These are phyloP conservation scores for Fusarium caatingaense DNA, from an alignment of 2,329 filamentous ascomycete genomes.

Conservation along the genomic window DNA sequence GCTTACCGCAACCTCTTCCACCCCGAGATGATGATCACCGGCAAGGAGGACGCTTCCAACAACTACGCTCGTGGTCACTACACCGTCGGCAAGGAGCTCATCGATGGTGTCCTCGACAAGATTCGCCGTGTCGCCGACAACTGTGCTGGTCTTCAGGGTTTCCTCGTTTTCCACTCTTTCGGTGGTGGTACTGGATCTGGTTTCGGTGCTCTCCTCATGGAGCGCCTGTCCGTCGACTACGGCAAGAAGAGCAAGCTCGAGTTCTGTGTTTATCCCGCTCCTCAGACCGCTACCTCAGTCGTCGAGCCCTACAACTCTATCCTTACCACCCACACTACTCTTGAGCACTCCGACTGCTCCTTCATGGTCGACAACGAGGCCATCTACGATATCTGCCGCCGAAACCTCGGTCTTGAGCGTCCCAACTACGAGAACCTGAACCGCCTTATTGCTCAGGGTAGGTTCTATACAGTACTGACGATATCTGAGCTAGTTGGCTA, in stretches of 20 bases:
- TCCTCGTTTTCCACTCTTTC: slow-evolving; percentile 99
- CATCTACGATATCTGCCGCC: slow-evolving; percentile 99
- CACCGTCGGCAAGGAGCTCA: slow-evolving; percentile 99
- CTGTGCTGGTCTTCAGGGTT: slow-evolving; percentile 97
- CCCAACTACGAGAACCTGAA: slow-evolving; percentile 99
- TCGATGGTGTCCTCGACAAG: slow-evolving; percentile 97
- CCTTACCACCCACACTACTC: slow-evolving; percentile 97
- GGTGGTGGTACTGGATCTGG: slow-evolving; percentile 98
- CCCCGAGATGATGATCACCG: slow-evolving; percentile 99
- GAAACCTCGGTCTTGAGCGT: slow-evolving; percentile 96
- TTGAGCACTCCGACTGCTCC: slow-evolving; percentile 99
- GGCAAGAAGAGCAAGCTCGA: slow-evolving; percentile 99
- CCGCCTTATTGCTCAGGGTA: slow-evolving; percentile 96
- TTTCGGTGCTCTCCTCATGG: slow-evolving; percentile 98
- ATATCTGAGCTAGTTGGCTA: slow-evolving; percentile 23
- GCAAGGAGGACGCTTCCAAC: slow-evolving; percentile 99
- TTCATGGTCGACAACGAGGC: slow-evolving; percentile 99
- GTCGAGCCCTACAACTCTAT: slow-evolving; percentile 99
- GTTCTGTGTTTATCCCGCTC: slow-evolving; percentile 98
- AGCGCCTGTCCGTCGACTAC: slow-evolving; percentile 98
- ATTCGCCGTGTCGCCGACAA: slow-evolving; percentile 97
- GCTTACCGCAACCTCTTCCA: slow-evolving; percentile 97
- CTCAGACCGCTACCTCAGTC: slow-evolving; percentile 95
- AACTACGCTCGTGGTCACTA: slow-evolving; percentile 99
- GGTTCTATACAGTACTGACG: slow-evolving; percentile 13